Percentiles rank a stretch among this genome's conserved stretches.
phyloP scores from a whole-genome alignment of 768 basidiomycete species.

The Leccinum sublutescens region DNA sequence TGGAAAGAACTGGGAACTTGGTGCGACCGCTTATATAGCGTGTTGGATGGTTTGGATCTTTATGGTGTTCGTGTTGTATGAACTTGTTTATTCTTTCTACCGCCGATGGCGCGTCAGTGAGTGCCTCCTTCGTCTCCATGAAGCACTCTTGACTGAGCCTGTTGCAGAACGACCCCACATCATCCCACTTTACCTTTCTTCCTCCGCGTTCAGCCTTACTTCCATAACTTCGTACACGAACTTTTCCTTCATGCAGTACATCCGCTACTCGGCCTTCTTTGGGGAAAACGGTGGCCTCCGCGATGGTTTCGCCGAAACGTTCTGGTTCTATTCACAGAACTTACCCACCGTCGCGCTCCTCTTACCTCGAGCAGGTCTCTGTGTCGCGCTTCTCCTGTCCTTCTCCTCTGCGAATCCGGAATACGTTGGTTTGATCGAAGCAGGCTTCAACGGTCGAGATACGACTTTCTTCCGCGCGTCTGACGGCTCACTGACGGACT shows the following conservation, averaged over 20 bases:
- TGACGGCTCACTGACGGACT: slow-evolving; percentile 68
- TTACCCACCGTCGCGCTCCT: slow-evolving; percentile 78
- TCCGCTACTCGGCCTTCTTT: slow-evolving; percentile 69
- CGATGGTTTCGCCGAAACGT: slow-evolving; percentile 77
- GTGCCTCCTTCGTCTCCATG: slow-evolving; percentile 36
- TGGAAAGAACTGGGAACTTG: slow-evolving; percentile 79
- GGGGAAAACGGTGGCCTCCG: slow-evolving; percentile 47
- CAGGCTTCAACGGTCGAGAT: slow-evolving; percentile 56
- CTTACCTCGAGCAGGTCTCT: slow-evolving; percentile 78
- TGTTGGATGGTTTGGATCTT: slow-evolving; percentile 78
- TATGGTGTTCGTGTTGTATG: slow-evolving; percentile 73
- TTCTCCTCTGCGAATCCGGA: slow-evolving; percentile 53
- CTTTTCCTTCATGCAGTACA: slow-evolving; percentile 81
- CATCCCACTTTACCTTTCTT: slow-evolving; percentile 79
- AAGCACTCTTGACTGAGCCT: background rate
- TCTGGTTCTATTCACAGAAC: slow-evolving; percentile 83
- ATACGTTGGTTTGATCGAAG: slow-evolving; percentile 45
- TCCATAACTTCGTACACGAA: slow-evolving; percentile 77
- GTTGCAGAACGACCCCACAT: slow-evolving; percentile 76
- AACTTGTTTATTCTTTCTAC: slow-evolving; percentile 70
- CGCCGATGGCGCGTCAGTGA: slow-evolving; percentile 78
- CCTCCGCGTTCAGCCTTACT: slow-evolving; percentile 71
- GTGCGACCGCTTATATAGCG: slow-evolving; percentile 76
- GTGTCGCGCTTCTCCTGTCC: slow-evolving; percentile 66
- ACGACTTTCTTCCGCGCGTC: slow-evolving; percentile 65